Base-by-base conservation (phyloP, 495 filamentous ascomycete species). In the Aspergillus hancockii region DNA sequence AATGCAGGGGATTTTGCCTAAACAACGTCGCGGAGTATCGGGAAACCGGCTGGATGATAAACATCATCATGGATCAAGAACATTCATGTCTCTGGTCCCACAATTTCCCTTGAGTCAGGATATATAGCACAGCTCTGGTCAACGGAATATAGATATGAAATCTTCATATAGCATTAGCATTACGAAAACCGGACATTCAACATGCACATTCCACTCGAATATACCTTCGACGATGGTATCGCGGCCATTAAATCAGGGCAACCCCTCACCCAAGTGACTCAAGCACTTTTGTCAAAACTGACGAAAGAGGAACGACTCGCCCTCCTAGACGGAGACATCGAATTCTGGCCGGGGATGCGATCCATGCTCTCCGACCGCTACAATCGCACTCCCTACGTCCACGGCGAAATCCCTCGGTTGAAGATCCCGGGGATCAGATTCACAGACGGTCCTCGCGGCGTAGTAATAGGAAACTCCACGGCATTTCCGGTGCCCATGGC, bases 401-500 rank as follows among this genome's bases (percentile, higher is more conserved):
- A 57, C 34, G 65, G 65, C 21, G 59, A 13, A 4, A 53, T 64
- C 53, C 52, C 34, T 2, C 61, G 61, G 1, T 16, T 57, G 3
- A 2, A 22, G 1, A 64, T 64, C 21, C 61, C 61, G 0, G 61
- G 57, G 3, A 47, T 64, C 22, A 45, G 40, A 46, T 64, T 52
- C 57, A 46, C 45, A 23, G 61, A 64, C 43, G 61, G 61, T 9
- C 61, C 61, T 4, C 61, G 61, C 4, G 61, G 61, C n/a, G 46
- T 64, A 18, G 49, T 53, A 14, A 49, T 64, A 25, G 49, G 43
- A 13, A 21, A 14, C 12, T 45, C 61, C 3, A 64, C 61, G 12
- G 57, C 61, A 6, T 64, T 64, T 28, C 61, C 61, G 13, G 53
- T 64, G 10, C 46, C 61, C 52, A 64, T 64, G 61, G 61, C 61